Conservation (phyloP, 495 filamentous ascomycete species). For the Penicillium pulvis region DNA sequence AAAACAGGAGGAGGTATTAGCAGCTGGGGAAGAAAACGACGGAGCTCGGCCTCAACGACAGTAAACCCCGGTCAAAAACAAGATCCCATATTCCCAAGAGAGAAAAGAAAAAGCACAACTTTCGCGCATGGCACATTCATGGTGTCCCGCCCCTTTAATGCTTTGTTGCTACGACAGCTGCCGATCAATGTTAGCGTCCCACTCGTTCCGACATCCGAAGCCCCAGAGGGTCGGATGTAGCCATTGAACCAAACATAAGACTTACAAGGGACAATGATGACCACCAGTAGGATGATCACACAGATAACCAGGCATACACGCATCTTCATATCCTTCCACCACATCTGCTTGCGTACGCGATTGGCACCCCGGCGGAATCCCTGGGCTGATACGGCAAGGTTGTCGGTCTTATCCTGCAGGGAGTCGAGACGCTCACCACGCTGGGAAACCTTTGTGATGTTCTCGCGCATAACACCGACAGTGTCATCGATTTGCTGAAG, state of each 20-base stretch:
- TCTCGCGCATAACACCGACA: slow-evolving; percentile 88
- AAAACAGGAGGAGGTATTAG: slow-evolving; percentile 48
- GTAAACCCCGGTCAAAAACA: slow-evolving; percentile 34
- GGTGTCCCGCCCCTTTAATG: slow-evolving; percentile 25
- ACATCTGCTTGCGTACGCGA: slow-evolving; percentile 92
- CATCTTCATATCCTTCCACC: slow-evolving; percentile 99
- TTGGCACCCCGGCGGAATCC: slow-evolving; percentile 95
- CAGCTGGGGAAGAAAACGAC: slow-evolving; percentile 41
- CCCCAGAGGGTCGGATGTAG: not conserved
- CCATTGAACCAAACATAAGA: not conserved
- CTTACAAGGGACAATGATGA: slow-evolving; percentile 93
- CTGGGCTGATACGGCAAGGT: slow-evolving; percentile 84
- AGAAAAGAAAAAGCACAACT: slow-evolving; percentile 29
- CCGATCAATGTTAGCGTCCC: slow-evolving; percentile 21
- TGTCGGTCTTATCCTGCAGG: slow-evolving; percentile 95
- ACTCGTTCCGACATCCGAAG: not conserved
- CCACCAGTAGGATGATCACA: slow-evolving; percentile 81
- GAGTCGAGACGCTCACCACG: slow-evolving; percentile 88
- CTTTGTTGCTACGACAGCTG: slow-evolving; percentile 32
- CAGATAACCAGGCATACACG: slow-evolving; percentile 89
- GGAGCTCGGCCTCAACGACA: slow-evolving; percentile 35
- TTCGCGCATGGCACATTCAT: slow-evolving; percentile 22
- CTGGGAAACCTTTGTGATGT: slow-evolving; percentile 89
- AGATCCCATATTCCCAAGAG: slow-evolving; percentile 35
- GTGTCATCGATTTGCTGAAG: slow-evolving; percentile 94